Percentiles rank a stretch among this genome's conserved stretches.
phyloP scores from a whole-genome alignment of 169 alveolate species.

The Plasmodium gonderi region DNA sequence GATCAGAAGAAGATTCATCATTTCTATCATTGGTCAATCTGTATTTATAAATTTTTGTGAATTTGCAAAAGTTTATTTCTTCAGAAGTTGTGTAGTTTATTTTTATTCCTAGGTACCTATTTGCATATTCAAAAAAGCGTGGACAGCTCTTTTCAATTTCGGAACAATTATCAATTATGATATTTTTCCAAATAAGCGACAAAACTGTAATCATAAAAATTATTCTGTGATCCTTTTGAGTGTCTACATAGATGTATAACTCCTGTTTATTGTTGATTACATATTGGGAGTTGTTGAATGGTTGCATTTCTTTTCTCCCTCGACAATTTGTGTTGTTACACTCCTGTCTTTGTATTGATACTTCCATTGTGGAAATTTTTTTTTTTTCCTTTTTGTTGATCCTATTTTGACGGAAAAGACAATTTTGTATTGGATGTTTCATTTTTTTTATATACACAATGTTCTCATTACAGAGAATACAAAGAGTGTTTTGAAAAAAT shows the following conservation, averaged over 20 bases:
- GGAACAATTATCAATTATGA: neutral
- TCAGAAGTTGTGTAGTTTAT: neutral
- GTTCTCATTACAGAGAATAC: neutral
- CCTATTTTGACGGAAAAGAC: neutral
- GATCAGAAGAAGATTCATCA: neutral
- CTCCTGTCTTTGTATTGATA: neutral
- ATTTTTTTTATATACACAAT: slow-evolving; percentile 1
- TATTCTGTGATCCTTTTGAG: slow-evolving; percentile 31
- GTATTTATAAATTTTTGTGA: neutral
- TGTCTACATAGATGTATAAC: slow-evolving; percentile 26
- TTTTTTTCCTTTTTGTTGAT: neutral
- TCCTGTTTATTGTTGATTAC: neutral
- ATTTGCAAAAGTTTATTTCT: neutral
- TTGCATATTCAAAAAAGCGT: neutral
- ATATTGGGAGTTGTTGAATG: slow-evolving; percentile 11
- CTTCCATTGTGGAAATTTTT: neutral
- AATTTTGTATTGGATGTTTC: neutral
- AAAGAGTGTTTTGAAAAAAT: slow-evolving; percentile 18
- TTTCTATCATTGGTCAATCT: neutral
- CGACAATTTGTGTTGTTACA: no score
- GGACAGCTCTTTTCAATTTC: slow-evolving; percentile 38
- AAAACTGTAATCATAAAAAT: slow-evolving; percentile 34
- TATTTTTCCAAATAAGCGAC: slow-evolving; percentile 24
- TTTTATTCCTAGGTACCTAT: neutral
- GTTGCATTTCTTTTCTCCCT: neutral